Base-by-base conservation (phyloP, 768 basidiomycete species). In the Tricholoma hemisulphureum region DNA sequence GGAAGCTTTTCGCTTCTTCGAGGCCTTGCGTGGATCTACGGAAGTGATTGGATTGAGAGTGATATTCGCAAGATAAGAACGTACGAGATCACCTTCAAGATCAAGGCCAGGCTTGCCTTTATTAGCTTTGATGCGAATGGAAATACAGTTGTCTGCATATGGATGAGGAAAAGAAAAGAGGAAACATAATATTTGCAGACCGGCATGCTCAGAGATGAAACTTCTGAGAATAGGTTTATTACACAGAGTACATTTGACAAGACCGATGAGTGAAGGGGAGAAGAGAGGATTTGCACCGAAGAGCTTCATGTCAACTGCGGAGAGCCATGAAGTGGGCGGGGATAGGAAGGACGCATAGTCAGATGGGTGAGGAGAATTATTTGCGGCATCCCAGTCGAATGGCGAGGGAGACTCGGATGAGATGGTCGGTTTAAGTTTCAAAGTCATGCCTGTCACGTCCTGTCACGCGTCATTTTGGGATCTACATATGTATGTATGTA, bases 291-390 rank as follows among this genome's bases (percentile, higher is more conserved):
- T 78, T 2, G 86, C 79, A 29, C 93, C 93, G 71, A 90, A 96
- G 59, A 89, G 80, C 77, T 88, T 89, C 93, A 93, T 95, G 66
- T 95, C 91, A 48, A 82, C 81, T 7, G 89, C 91, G 24, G 88
- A 83, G 13, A 95, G 85, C 87, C 92, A 93, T 75, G 86, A 81
- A 21, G 91, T 89, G 0, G 93, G 93, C 0, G 93, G 91, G 0
- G 88, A 85, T 0, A 83, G 80, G 2, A 85, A 72, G 1, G 78
- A 75, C 3, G 77, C 66, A 4, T 75, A 62, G 41, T 81, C 77
- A 1, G 67, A 59, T 6, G 75, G 61, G 10, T 73, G 69, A 0
- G 79, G 73, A 7, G 76, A 67, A 0, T 80, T 74, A 2, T 72
- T 66, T 2, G 79, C 66, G 2, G 72, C 72, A 37, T 85, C 81